Evolutionary conservation across 2,329 filamentous ascomycete species (phyloP).

Genomic region (Ilyonectria mors-panacis): DNA sequence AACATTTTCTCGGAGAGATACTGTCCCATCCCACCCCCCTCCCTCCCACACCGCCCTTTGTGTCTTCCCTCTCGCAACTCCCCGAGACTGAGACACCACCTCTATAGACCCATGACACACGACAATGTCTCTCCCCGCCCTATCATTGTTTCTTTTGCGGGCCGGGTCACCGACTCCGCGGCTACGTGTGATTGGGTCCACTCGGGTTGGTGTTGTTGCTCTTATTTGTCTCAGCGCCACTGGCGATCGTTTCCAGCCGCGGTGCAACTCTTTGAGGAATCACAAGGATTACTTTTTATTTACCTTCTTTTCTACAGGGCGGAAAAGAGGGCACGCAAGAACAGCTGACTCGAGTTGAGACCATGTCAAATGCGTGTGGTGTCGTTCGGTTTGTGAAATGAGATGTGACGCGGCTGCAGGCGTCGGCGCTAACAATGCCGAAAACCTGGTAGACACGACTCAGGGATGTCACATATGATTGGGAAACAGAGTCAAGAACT

Average conservation of each 20-base stretch:
- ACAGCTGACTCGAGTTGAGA: neutral
- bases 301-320: neutral
- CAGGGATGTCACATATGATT: neutral
- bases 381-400: neutral
- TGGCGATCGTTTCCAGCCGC: neutral
- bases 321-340: neutral
- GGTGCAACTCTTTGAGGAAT: neutral
- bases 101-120: neutral
- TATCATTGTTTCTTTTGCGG: neutral
- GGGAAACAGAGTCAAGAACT: neutral
- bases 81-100: constrained; percentile 3
- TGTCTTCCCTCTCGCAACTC: constrained; percentile 1
- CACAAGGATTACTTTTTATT: neutral
- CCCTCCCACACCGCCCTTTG: constrained; percentile 18
- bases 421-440: neutral
- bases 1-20: neutral
- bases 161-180: neutral
- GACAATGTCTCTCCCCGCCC: constrained; percentile 7
- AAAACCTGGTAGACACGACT: neutral
- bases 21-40: neutral
- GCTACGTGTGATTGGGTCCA: neutral
- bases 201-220: too few species aligned
- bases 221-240: neutral
- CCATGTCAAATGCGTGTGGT: neutral
- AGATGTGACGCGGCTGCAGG: neutral